Conservation (phyloP, 2,329 filamentous ascomycete species). For the Penicillium rolfsii region DNA sequence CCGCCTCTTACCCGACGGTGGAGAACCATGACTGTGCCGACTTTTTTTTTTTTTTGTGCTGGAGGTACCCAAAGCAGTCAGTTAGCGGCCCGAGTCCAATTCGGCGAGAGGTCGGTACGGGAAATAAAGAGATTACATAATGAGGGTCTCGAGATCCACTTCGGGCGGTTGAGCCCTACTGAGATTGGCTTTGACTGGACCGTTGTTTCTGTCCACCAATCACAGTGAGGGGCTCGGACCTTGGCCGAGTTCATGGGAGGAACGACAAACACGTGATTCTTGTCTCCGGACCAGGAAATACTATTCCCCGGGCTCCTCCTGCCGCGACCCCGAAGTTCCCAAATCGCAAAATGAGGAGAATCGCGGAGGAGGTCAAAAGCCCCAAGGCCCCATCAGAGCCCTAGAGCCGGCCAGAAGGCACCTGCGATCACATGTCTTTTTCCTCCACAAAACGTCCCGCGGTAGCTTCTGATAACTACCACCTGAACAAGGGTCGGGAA, state of each 20-base stretch:
- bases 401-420: too few species aligned
- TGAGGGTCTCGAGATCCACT: neutral
- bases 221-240: neutral
- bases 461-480: constrained; percentile 4
- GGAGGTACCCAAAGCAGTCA: neutral
- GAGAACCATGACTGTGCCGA: neutral
- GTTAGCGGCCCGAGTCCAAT: neutral
- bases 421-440: neutral
- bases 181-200: neutral
- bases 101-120: neutral
- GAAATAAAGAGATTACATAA: constrained; percentile 2
- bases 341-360: neutral
- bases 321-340: neutral
- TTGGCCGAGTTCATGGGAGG: neutral
- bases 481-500: neutral
- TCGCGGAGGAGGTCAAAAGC: constrained; percentile 1
- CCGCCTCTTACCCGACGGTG: neutral
- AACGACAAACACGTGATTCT: neutral
- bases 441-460: neutral
- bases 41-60: neutral
- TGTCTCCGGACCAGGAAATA: neutral
- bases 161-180: neutral
- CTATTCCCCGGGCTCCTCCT: neutral
- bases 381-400: neutral
- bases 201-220: neutral